Evolutionary conservation across 2,329 filamentous ascomycete species (phyloP).

Genomic region (Plenodomus lindquistii): DNA sequence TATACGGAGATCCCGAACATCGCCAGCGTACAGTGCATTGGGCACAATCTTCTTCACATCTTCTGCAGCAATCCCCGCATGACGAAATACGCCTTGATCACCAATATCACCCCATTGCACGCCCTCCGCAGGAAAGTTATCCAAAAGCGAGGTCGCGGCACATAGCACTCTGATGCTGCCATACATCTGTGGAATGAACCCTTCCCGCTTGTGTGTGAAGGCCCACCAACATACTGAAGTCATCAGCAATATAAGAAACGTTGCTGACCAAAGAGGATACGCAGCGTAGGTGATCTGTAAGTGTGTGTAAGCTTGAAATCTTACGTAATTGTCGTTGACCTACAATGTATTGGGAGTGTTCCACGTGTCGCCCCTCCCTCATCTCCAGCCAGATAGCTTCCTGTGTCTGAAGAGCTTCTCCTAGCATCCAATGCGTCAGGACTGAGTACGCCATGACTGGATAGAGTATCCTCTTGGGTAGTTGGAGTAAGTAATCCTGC

Average conservation of each 20-base stretch:
- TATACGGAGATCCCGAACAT: background rate
- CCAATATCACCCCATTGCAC: slow-evolving; percentile 33
- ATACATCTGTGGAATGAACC: slow-evolving; percentile 41
- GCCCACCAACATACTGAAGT: slow-evolving; percentile 37
- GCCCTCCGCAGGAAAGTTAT: slow-evolving; percentile 30
- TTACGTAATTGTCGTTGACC: background rate
- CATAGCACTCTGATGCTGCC: slow-evolving; percentile 36
- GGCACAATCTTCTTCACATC: slow-evolving; percentile 29
- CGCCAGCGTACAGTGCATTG: slow-evolving; percentile 33
- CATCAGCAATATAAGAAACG: slow-evolving; percentile 34
- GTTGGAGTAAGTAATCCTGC: too few relatives aligned
- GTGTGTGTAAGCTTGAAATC: background rate
- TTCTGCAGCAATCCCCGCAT: slow-evolving; percentile 33
- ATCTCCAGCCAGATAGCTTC: slow-evolving; percentile 30
- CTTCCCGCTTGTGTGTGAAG: slow-evolving; percentile 35
- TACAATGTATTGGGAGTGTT: slow-evolving; percentile 30
- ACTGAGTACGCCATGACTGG: slow-evolving; percentile 33
- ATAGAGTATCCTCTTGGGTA: too few relatives aligned
- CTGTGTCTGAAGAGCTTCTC: slow-evolving; percentile 34
- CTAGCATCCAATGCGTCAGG: slow-evolving; percentile 38
- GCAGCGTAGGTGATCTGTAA: slow-evolving; percentile 31
- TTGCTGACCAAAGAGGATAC: slow-evolving; percentile 33
- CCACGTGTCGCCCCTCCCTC: slow-evolving; percentile 8
- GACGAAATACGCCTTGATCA: slow-evolving; percentile 23
- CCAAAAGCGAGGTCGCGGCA: slow-evolving; percentile 29